Conservation (phyloP, 768 basidiomycete species). For the Panaeolus cyanescens region DNA sequence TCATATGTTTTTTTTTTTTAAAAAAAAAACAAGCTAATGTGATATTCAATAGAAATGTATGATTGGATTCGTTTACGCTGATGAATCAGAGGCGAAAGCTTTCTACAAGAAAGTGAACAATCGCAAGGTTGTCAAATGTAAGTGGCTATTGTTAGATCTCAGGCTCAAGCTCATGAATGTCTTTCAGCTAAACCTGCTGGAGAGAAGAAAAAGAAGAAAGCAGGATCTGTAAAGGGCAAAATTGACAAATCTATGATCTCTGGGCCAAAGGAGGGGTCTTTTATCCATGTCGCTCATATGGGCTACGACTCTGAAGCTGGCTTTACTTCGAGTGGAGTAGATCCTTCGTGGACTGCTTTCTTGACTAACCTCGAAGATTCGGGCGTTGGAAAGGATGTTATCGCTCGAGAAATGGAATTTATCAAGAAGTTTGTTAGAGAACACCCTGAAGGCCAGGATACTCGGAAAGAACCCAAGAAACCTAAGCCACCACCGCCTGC, state of each 20-base stretch:
- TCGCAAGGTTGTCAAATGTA: slow-evolving; percentile 59
- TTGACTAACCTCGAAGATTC: slow-evolving; percentile 62
- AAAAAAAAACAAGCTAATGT: neutral
- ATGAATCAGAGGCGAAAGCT: slow-evolving; percentile 80
- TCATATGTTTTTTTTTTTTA: slow-evolving; percentile 2
- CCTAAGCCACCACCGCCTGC: slow-evolving; percentile 57
- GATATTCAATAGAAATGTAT: slow-evolving; percentile 67
- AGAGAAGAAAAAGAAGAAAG: slow-evolving; percentile 65
- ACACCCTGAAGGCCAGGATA: slow-evolving; percentile 33
- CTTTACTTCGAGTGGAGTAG: slow-evolving; percentile 84
- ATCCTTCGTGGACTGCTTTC: slow-evolving; percentile 84
- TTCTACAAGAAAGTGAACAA: slow-evolving; percentile 83
- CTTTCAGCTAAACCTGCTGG: slow-evolving; percentile 47
- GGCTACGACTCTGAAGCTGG: slow-evolving; percentile 88
- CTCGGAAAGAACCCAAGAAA: slow-evolving; percentile 42
- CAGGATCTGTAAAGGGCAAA: slow-evolving; percentile 63
- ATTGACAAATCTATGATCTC: slow-evolving; percentile 95
- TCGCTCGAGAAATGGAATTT: slow-evolving; percentile 82
- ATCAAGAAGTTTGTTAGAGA: slow-evolving; percentile 81
- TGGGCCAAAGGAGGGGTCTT: slow-evolving; percentile 73
- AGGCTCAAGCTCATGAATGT: slow-evolving; percentile 10
- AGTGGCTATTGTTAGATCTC: slow-evolving; percentile 33
- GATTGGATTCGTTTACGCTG: slow-evolving; percentile 89
- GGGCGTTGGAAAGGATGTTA: slow-evolving; percentile 69
- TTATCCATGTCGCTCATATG: slow-evolving; percentile 94